Conservation (phyloP, 163 green algal species). For the Chlamydomonas reinhardtii region DNA sequence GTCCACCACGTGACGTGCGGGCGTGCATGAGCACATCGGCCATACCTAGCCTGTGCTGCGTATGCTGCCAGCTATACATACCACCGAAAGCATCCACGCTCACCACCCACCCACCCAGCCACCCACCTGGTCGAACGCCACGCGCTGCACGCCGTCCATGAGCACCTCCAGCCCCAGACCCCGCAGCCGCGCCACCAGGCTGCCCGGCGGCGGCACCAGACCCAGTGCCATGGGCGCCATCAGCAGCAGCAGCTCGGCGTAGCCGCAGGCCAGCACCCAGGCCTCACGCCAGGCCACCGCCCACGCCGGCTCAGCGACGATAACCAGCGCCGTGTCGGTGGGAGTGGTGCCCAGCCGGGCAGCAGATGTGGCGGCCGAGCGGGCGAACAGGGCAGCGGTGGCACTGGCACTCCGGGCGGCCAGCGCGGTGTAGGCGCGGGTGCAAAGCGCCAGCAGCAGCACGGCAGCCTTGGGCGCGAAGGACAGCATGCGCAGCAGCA, state of each 20-base stretch:
- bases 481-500: slow-evolving; percentile 31
- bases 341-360: background rate
- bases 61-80: too few species aligned
- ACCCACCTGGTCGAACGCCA: slow-evolving; percentile 39
- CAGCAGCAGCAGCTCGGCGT: slow-evolving; percentile 30
- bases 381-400: background rate
- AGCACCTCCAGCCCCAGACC: slow-evolving; percentile 44
- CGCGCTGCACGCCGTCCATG: slow-evolving; percentile 45
- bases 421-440: background rate
- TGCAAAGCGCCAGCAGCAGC: background rate
- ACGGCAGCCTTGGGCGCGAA: slow-evolving; percentile 27
- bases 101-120: too few species aligned
- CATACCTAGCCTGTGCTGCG: too few species aligned
- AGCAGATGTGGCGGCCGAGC: too few species aligned
- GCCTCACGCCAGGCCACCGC: slow-evolving; percentile 31
- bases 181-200: slow-evolving; percentile 12
- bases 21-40: too few species aligned
- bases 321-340: background rate
- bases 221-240: slow-evolving; percentile 34
- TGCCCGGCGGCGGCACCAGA: slow-evolving; percentile 4
- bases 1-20: too few species aligned
- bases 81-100: too few species aligned
- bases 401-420: too few species aligned
- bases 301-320: background rate
- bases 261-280: slow-evolving; percentile 36